Conservation (phyloP, 306 rosid genomes). For the Bauhinia variegata region DNA sequence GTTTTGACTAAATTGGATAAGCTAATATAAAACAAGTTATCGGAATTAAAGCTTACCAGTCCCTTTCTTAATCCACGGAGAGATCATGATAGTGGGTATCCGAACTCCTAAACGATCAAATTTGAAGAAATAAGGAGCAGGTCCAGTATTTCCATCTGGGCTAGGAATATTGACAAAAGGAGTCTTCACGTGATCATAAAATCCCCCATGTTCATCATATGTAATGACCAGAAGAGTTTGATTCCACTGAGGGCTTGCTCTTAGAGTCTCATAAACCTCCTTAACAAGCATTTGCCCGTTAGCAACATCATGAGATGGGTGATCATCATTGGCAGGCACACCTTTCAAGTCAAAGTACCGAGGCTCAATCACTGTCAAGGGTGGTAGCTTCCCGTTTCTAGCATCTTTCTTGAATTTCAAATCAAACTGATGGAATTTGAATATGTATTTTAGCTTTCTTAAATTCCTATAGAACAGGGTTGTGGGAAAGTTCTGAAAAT, state of each 20-base stretch:
- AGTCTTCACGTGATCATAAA: constrained; percentile 86
- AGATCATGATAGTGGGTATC: constrained; percentile 92
- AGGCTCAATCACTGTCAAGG: constrained; percentile 89
- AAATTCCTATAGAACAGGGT: constrained; percentile 86
- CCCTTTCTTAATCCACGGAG: constrained; percentile 99
- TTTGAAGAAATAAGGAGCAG: constrained; percentile 96
- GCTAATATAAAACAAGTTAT: constrained; percentile 27
- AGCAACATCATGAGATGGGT: constrained; percentile 99
- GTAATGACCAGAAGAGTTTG: constrained; percentile 85
- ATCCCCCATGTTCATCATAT: constrained; percentile 97
- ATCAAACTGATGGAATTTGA: constrained; percentile 78
- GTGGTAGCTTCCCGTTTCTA: constrained; percentile 79
- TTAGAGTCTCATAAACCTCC: constrained; percentile 88
- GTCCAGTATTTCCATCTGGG: constrained; percentile 98
- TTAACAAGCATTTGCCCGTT: constrained; percentile 91
- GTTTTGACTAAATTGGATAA: constrained; percentile 22
- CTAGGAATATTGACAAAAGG: constrained; percentile 85
- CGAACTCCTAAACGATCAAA: constrained; percentile 97
- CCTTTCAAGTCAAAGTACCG: constrained; percentile 81
- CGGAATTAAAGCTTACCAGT: constrained; percentile 58
- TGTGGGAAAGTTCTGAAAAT: constrained; percentile 85
- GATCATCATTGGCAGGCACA: constrained; percentile 85
- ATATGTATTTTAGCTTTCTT: constrained; percentile 79
- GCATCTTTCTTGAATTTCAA: constrained; percentile 84
- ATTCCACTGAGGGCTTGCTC: constrained; percentile 96